phyloP scores from a whole-genome alignment of 2,329 filamentous ascomycete species.

The Botrytis squamosa region DNA sequence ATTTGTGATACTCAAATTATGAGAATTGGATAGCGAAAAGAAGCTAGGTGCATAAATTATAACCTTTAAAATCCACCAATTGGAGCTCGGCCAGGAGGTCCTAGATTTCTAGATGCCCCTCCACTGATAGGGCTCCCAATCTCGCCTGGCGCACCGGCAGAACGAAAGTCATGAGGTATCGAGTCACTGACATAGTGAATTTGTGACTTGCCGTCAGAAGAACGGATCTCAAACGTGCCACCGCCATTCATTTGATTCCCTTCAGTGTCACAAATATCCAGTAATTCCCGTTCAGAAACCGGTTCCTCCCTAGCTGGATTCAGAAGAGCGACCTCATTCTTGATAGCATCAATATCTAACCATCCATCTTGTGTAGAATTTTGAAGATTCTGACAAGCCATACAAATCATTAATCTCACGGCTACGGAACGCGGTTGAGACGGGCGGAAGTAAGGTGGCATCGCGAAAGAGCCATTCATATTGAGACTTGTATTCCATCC shows the following conservation, averaged over 20 bases:
- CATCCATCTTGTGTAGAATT: slow-evolving; percentile 58
- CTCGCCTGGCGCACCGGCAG: slow-evolving; percentile 61
- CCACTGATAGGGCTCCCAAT: slow-evolving; percentile 64
- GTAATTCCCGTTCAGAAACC: slow-evolving; percentile 64
- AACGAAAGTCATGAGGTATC: slow-evolving; percentile 41
- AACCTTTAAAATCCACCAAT: slow-evolving; percentile 16
- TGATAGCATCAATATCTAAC: slow-evolving; percentile 64
- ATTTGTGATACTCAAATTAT: slow-evolving; percentile 2
- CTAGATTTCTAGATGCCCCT: slow-evolving; percentile 18
- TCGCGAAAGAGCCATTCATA: slow-evolving; percentile 46
- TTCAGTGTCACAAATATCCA: slow-evolving; percentile 83
- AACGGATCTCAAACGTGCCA: slow-evolving; percentile 69
- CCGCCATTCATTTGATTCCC: slow-evolving; percentile 84
- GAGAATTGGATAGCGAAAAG: slow-evolving; percentile 13
- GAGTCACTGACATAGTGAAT: slow-evolving; percentile 58
- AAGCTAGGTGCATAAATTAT: slow-evolving; percentile 15
- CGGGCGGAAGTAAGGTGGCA: slow-evolving; percentile 44
- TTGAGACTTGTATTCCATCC: slow-evolving; percentile 38
- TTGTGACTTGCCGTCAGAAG: slow-evolving; percentile 30
- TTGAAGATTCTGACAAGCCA: slow-evolving; percentile 67
- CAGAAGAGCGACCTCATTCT: slow-evolving; percentile 62
- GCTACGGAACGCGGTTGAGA: slow-evolving; percentile 64
- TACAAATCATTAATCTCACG: slow-evolving; percentile 72
- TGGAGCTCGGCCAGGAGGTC: slow-evolving; percentile 16
- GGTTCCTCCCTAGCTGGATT: slow-evolving; percentile 49